Evolutionary conservation across 176 grass and related monocot species (phyloP), one percentile per base, ranked within the genome.

Genomic region (Hyparrhenia diplandra): DNA sequence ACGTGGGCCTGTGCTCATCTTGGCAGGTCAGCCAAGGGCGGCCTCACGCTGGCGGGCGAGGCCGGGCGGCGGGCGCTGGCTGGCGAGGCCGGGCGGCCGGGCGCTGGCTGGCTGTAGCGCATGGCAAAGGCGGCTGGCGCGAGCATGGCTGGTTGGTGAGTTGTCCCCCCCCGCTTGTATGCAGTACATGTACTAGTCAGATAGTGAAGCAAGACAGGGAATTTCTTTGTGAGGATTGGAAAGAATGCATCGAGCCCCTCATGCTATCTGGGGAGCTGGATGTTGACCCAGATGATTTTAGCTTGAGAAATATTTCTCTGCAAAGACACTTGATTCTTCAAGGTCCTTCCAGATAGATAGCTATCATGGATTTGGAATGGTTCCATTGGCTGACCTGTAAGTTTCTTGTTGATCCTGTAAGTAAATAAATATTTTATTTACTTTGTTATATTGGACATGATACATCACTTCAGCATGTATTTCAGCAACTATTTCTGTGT

Each of bases 361-460:
- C 55, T 93, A 83, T 67, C 84, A 94, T 84, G 90, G 92, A 37
- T 94, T 27, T 86, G 95, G 95, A 84, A 98, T 94, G 95, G 95
- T 94, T 64, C 95, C 95, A 64, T 64, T 98, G 79, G 95, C 90
- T 51, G 92, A 98, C 79, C 81, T 93, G 95, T 98, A 93, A 89
- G 92, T 91, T 75, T 69, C 71, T 70, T n/a, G 13, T 29, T 81
- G 27, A 31, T 62, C n/a, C 23, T 47, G 49, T 86, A 37, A 37
- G 4, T 37, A 41, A 35, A 69, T 54, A 41, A 6, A 40, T 70
- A 52, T 32, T 69, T 42, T 49, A 69, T 30, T 72, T 85, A 36
- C 10, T 3, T 85, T 24, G 6, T 51, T 58, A 57, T 77, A n/a
- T 72, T 35, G 8, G 17, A 71, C 55, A 82, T 51, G 18, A 18